Base-by-base conservation (phyloP, 129 eudicot genomes). In the Lonicera japonica region DNA sequence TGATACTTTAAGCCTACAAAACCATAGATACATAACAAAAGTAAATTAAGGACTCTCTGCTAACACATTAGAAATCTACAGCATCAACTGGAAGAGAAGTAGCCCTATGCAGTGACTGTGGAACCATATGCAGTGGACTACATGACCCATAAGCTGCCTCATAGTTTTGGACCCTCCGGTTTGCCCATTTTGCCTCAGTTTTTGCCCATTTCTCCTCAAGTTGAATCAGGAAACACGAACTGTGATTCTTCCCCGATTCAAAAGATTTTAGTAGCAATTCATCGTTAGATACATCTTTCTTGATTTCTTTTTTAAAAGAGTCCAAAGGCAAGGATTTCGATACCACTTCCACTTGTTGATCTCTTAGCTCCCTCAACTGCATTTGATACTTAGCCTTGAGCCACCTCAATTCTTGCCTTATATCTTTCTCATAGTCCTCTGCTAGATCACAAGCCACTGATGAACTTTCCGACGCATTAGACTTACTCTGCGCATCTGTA, bases 41-140 rank as follows among this genome's bases (percentile, higher is more conserved):
- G 22, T 53, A 63, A 17, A 43, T 61, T 76, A 29, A 29, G n/a
- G n/a, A n/a, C n/a, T n/a, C n/a, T n/a, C n/a, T n/a, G n/a, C n/a
- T n/a, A n/a, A n/a, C n/a, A n/a, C n/a, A n/a, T 6, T 70, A 85
- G 57, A 63, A 72, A 58, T 89, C 90, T 46, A 83, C 68, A 56
- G 89, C 78, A 73, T 89, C 90, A 65, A 85, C 95, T 0, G 90
- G 87, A 53, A 85, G 83, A 24, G 96, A 89, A 70, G 90, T 73
- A 11, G 96, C 83, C 76, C 94, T 79, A 45, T 80, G 94, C 56
- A 88, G 94, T 51, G 83, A 61, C 10, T 79, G 86, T 25, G 92
- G 86, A 67, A 78, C 72, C 56, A n/a, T 24, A 15, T n/a, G 56
- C 17, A 43, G 56, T 46, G 67, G 43, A 63, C 56, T 63, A 47